These are phyloP conservation scores for Capsicum pubescens DNA, from an alignment of 257 asterid species.

Conservation along the genomic window DNA sequence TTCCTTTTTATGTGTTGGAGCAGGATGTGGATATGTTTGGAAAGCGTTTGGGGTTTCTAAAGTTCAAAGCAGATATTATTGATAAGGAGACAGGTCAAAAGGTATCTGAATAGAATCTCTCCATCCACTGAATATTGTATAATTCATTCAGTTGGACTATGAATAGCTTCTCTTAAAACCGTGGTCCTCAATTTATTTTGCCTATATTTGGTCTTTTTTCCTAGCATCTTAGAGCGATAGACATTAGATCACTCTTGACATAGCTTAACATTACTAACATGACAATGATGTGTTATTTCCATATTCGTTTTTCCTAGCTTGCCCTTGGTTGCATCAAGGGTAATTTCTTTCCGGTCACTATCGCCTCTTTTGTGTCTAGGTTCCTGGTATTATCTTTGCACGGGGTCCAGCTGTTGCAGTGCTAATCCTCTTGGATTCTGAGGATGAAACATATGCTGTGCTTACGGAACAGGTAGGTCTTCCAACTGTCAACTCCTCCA, in stretches of 20 bases:
- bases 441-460: slow-evolving; percentile 87
- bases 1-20: slow-evolving; percentile 36
- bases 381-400: slow-evolving; percentile 92
- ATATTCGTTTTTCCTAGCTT: slow-evolving; percentile 28
- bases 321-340: not conserved
- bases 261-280: slow-evolving; percentile 22
- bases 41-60: slow-evolving; percentile 86
- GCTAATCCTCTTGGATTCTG: slow-evolving; percentile 81
- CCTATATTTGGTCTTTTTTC: not conserved
- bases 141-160: slow-evolving; percentile 8
- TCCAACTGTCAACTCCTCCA: slow-evolving; percentile 2
- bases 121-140: slow-evolving; percentile 13
- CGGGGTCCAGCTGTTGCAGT: slow-evolving; percentile 98
- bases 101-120: slow-evolving; percentile 43
- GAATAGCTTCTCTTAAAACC: slow-evolving; percentile 2
- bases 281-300: slow-evolving; percentile 3
- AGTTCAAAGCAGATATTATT: slow-evolving; percentile 83
- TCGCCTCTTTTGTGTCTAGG: slow-evolving; percentile 44
- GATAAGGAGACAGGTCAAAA: slow-evolving; percentile 76
- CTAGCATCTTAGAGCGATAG: not conserved
- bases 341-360: not conserved
- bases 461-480: slow-evolving; percentile 82
- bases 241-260: not conserved
- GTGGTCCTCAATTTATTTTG: slow-evolving; percentile 10
- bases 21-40: slow-evolving; percentile 98